phyloP scores from a whole-genome alignment of 2,329 filamentous ascomycete species.

The Capronia epimyces region DNA sequence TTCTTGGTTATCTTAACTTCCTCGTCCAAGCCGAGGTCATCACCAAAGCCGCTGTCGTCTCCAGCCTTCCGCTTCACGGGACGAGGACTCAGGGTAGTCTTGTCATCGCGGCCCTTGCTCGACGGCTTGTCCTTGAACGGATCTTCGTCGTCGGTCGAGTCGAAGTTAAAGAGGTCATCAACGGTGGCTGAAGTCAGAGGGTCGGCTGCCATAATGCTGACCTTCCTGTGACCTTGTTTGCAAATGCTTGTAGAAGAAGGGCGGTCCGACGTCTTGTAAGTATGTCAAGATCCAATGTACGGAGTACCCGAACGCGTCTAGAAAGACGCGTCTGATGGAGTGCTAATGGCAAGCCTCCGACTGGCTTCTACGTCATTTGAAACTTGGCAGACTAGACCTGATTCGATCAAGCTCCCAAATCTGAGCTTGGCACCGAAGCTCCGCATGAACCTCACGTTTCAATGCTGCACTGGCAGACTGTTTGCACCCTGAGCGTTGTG shows the following conservation, averaged over 20 bases:
- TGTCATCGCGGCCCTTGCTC: constrained; percentile 19
- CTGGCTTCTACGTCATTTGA: constrained; percentile 20
- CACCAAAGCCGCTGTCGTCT: constrained; percentile 46
- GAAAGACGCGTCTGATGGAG: constrained; percentile 1
- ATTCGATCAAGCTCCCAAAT: constrained; percentile 2
- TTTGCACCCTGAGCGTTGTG: constrained; percentile 1
- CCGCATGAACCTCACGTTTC: constrained; percentile 18
- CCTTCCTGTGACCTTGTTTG: background rate
- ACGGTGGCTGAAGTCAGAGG: constrained; percentile 44
- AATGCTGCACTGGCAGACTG: constrained; percentile 5
- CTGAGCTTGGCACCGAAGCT: constrained; percentile 17
- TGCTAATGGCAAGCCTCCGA: constrained; percentile 9
- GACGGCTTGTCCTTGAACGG: constrained; percentile 28
- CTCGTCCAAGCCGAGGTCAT: constrained; percentile 71
- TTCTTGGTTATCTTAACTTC: constrained; percentile 78
- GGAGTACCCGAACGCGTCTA: background rate
- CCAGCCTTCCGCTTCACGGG: constrained; percentile 42
- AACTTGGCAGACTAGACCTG: constrained; percentile 6
- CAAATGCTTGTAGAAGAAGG: background rate
- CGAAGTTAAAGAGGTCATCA: constrained; percentile 71
- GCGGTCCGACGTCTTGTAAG: background rate
- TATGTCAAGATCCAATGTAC: background rate
- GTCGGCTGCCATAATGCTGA: constrained; percentile 23
- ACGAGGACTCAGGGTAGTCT: constrained; percentile 21
- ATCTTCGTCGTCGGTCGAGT: constrained; percentile 44